Percentiles rank a stretch among this genome's conserved stretches.
Conservation (phyloP, 768 basidiomycete genomes). For the Holtermannia corniformis region DNA sequence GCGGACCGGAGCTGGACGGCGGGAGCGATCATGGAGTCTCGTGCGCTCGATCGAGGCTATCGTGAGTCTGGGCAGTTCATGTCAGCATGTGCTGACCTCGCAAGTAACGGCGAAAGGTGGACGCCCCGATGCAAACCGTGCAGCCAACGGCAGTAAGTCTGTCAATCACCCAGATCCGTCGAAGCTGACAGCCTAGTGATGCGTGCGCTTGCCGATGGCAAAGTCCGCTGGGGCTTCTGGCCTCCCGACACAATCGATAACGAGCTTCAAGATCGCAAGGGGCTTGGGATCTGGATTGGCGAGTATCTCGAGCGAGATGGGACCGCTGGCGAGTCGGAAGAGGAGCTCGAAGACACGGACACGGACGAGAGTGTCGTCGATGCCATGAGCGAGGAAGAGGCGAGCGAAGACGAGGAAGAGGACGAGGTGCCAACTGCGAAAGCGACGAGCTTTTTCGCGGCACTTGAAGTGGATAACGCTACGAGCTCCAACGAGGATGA, state of each 20-base stretch:
- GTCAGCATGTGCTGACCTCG: background rate
- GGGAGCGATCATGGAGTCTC: constrained; percentile 70
- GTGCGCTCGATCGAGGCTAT: constrained; percentile 69
- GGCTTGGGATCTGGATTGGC: constrained; percentile 34
- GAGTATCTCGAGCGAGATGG: constrained; percentile 1
- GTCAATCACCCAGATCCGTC: background rate
- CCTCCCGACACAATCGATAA: constrained; percentile 47
- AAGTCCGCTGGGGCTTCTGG: constrained; percentile 75
- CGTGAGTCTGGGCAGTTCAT: constrained; percentile 18
- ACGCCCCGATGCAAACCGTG: constrained; percentile 74
- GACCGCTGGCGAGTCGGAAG: background rate
- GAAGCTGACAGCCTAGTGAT: constrained; percentile 50
- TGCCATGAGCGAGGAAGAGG: constrained; percentile 2
- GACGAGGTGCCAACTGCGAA: background rate
- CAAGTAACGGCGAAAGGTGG: constrained; percentile 78
- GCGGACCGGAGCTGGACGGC: constrained; percentile 58
- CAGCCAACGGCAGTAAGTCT: constrained; percentile 75
- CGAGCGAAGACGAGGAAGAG: constrained; percentile 5
- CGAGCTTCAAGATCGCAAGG: constrained; percentile 9
- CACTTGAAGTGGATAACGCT: constrained; percentile 21
- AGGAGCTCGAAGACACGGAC: constrained; percentile 30
- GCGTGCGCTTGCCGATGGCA: constrained; percentile 70
- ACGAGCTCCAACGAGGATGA: constrained; percentile 19
- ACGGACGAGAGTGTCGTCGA: constrained; percentile 32
- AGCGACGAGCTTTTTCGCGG: constrained; percentile 26